Evolutionary conservation across 768 basidiomycete genomes (phyloP), one percentile per base, ranked within the genome.

Genomic region (Dictyophora rubrovolvata): DNA sequence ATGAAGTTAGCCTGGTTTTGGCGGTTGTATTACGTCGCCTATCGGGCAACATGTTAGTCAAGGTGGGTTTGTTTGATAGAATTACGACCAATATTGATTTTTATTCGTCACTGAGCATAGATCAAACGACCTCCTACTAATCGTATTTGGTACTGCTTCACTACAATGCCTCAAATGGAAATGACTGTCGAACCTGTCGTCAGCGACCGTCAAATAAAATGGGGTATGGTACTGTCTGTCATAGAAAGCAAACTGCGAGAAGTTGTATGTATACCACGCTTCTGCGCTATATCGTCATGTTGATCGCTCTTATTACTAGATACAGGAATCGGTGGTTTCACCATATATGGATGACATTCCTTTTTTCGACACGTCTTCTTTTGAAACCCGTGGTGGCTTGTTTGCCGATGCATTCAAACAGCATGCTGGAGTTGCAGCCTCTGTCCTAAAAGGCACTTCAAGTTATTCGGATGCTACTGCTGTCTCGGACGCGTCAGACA

Each of bases 341-440:
- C 96, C 96, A 5, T 91, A 96, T 72, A 96, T 97, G 93, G 96
- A 99, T 69, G 96, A 99, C 66, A 88, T 98, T 60, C 79, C 93
- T 12, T 97, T 93, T 78, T 98, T 95, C 69, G 88, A 96, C 69
- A 94, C 87, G 36, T 66, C 66, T 2, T 65, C 68, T 1, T 85
- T 80, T 65, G 65, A 67, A 54, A 84, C 80, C 59, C 84, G 95
- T 37, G 95, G 94, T 49, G 95, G 94, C 7, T 88, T 99, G 63
- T 98, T 87, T 81, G 77, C 82, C 8, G 89, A 93, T 63, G 86
- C 93, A 0, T 65, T 68, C n/a, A 17, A 53, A 20, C 23, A 42
- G 35, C 17, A 49, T 37, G n/a, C 59, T n/a, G 48, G 6, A 35
- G 58, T 53, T 5, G 53, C 62, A 11, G 53, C 60, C 10, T 36